Evolutionary conservation across 176 grass and related monocot species (phyloP), one percentile per base, ranked within the genome.

Genomic region (Bolboschoenus planiculmis): DNA sequence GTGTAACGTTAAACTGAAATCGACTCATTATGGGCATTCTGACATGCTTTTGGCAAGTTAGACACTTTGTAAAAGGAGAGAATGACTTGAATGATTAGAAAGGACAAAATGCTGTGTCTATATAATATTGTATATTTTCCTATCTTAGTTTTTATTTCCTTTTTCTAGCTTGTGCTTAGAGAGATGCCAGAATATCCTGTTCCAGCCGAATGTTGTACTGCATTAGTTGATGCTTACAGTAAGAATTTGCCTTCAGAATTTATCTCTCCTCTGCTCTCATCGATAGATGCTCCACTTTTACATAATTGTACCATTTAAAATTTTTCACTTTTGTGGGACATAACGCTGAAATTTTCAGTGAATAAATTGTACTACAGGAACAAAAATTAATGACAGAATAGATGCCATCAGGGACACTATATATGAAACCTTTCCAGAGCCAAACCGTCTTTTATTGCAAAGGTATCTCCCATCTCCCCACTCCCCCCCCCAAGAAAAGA

Each of bases 351-450:
- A 60, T 1, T 15, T 80, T 50, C 50, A 57, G 84, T 84, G 20
- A 83, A 85, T 58, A 81, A 87, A 39, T 85, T 60, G 75, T 86
- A 88, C 8, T 47, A 85, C 79, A 93, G 96, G 96, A 95, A 71
- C 79, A 82, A 90, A 95, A 79, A 87, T 84, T 77, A 27, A 83
- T 59, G 88, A 55, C 81, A 95, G 86, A 84, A 85, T 99, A 58
- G 87, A 95, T 86, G 84, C 87, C 80, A 90, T 99, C 80, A 89
- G 80, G 78, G 84, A 81, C 80, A 89, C 90, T 63, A 86, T 99
- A 88, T 93, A 93, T 89, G 90, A 99, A 83, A 90, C 88, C 82
- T 99, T 99, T 78, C 92, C 92, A n/a, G 96, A 93, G 84, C 91
- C 89, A 81, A 99, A 95, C 88, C 89, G 87, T 23, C 83, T 55